A percentile compares a stretch with the other conserved stretches of the same genome.
Conservation (phyloP, 2,329 filamentous ascomycete genomes). For the Pleoardoris graminearum region DNA sequence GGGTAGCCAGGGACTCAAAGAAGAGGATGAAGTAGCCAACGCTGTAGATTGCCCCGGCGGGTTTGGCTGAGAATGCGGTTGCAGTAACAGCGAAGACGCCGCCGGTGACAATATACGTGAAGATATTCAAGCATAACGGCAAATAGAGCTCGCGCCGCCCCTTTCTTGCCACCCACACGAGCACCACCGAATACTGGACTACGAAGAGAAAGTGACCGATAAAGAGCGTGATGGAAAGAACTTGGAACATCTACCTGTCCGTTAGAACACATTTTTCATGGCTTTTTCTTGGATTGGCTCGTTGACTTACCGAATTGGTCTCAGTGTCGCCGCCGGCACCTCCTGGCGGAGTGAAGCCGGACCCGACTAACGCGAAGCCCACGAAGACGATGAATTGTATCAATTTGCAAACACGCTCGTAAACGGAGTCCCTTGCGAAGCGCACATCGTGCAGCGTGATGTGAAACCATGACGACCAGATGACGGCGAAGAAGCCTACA, state of each 20-base stretch:
- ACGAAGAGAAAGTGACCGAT: no score
- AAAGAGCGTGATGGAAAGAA: no score
- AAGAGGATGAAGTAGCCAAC: constrained; percentile 51
- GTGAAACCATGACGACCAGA: constrained; percentile 47
- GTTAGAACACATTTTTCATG: no score
- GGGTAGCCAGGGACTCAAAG: constrained; percentile 57
- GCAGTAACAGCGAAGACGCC: constrained; percentile 41
- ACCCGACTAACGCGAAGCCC: constrained; percentile 43
- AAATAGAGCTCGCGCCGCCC: no score
- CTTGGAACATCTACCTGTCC: no score
- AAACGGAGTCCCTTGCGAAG: constrained; percentile 44
- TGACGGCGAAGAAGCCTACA: constrained; percentile 45
- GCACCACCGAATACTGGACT: no score
- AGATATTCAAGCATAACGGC: no score
- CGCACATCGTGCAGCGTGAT: constrained; percentile 47
- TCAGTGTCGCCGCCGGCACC: constrained; percentile 15
- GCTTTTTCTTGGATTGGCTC: no score
- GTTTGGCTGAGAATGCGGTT: constrained; percentile 30
- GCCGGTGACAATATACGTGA: constrained; percentile 32
- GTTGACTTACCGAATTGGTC: constrained; percentile 35
- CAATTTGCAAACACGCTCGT: constrained; percentile 44
- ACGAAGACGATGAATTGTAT: constrained; percentile 45
- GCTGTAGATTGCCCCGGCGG: constrained; percentile 31
- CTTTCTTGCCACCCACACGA: no score
- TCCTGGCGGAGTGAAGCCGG: constrained; percentile 38